Evolutionary conservation across 371 early-diverging fungal genomes (phyloP), one percentile per base, ranked within the genome.

Genomic region (Batkoa obscura): DNA sequence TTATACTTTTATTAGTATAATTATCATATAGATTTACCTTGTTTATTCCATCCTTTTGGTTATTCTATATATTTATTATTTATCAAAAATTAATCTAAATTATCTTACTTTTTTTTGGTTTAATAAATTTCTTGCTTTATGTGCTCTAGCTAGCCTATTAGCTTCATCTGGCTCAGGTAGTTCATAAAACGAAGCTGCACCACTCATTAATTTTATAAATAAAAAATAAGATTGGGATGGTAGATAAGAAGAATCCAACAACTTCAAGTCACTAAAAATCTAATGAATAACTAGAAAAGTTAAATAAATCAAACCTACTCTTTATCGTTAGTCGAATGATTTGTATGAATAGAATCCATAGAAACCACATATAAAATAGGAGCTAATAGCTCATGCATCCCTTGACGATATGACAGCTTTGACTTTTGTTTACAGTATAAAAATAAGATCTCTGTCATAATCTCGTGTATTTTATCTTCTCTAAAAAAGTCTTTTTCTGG

Each of bases 361-460:
- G 85, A 72, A 12, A 92, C 73, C 0, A 82, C 79, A 71, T 78
- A 71, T 36, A 87, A 75, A 3, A 92, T 66, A 8, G 89, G 88
- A 0, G 90, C 94, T 33, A 89, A 65, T 32, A 94, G 63, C 63
- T 94, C 94, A 66, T 94, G 94, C 94, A 94, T 94, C n/a, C 94
- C 94, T 64, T 94, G 94, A 42, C 94, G 80, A 66, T 94, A 94
- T 5, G 88, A 85, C 13, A 89, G 76, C 37, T 81, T 81, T n/a
- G 74, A 71, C 59, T 91, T 78, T 56, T 88, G 64, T 66, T 89
- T 89, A 68, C 89, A 86, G 64, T 89, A 91, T 45, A 94, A 81
- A 62, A 94, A 89, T 37, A 94, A 67, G 35, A 91, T 80, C 59
- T 86, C 85, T 0, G 79, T 73, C 73, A 94, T 67, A 38, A 75